Evolutionary conservation across 768 basidiomycete species (phyloP), one percentile per base, ranked within the genome.

Genomic region (Suillus clintonianus): DNA sequence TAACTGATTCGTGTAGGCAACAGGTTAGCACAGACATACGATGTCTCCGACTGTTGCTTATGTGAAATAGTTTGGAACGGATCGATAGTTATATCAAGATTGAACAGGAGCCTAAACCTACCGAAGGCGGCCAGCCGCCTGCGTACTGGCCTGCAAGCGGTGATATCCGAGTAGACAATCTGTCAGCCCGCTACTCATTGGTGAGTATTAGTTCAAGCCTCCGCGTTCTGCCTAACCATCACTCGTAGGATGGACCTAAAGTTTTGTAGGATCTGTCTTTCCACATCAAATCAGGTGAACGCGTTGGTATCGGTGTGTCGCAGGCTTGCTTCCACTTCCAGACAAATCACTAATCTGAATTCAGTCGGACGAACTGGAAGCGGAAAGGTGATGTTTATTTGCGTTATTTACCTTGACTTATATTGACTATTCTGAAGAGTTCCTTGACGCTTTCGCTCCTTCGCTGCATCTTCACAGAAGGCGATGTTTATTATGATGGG

Each of bases 71-170:
- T 62, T 62, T 83, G 54, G 81, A 86, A 69, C 80, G 86, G 48
- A 79, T 88, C 50, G 76, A 82, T 53, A 82, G 82, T 53, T 88
- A 87, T 68, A 71, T 87, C 42, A 72, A 77, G n/a, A 84, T 86
- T 47, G 85, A 86, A 57, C 84, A 85, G 63, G 87, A 89, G 69
- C 79, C 80, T 0, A 75, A 77, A 59, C 65, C 80, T 0, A 77
- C 77, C 0, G 65, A 73, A 32, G 65, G 74, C 7, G 81, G 82
- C 3, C 70, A 79, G n/a, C 87, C 87, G 4, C 86, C 87, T 5
- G 87, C 87, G 0, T 83, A 86, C 62, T 89, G 87, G 87, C 87
- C 87, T 5, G 78, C 86, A 1, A 83, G 82, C 34, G 87, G 87
- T 1, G 74, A 79, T 14, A 74, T 88, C n/a, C 68, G 73, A 4